Evolutionary conservation across 305 asterid genomes (phyloP).

Genomic region (Fraxinus velutina): DNA sequence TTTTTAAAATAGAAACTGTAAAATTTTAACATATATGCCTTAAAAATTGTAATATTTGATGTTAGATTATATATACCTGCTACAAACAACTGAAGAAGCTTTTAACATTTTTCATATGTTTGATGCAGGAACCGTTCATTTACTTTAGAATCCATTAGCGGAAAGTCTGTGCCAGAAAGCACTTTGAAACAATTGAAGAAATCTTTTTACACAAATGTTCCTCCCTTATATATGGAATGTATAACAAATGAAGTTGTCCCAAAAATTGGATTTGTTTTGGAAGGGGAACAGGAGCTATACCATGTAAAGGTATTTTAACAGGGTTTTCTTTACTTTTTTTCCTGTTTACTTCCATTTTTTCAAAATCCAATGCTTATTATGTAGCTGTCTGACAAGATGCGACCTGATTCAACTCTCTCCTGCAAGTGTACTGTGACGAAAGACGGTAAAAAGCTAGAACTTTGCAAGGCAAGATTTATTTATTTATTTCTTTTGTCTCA

Average conservation of each 20-base stretch:
- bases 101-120: not conserved
- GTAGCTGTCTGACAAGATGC: conserved; percentile 38
- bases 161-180: conserved; percentile 23
- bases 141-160: conserved; percentile 25
- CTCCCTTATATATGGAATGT: conserved; percentile 34
- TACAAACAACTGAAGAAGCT: not conserved
- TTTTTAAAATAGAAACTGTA: not conserved
- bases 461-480: conserved; percentile 34
- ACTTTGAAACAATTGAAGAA: conserved; percentile 27
- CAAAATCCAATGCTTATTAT: conserved; percentile 6
- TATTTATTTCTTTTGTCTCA: not conserved
- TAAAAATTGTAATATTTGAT: not conserved
- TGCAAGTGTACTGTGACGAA: conserved; percentile 43
- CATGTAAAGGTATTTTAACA: conserved; percentile 33
- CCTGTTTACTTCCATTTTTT: not conserved
- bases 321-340: not conserved
- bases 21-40: not conserved
- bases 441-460: conserved; percentile 30
- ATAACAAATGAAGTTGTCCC: conserved; percentile 28
- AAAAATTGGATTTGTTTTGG: conserved; percentile 23
- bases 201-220: conserved; percentile 37
- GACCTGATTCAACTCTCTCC: conserved; percentile 36
- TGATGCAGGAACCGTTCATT: conserved; percentile 35
- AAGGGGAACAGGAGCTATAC: conserved; percentile 38
- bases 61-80: not conserved